Evolutionary conservation across 208 protist genomes (phyloP), one percentile per base, ranked within the genome.

Genomic region (Phytomonas francai): DNA sequence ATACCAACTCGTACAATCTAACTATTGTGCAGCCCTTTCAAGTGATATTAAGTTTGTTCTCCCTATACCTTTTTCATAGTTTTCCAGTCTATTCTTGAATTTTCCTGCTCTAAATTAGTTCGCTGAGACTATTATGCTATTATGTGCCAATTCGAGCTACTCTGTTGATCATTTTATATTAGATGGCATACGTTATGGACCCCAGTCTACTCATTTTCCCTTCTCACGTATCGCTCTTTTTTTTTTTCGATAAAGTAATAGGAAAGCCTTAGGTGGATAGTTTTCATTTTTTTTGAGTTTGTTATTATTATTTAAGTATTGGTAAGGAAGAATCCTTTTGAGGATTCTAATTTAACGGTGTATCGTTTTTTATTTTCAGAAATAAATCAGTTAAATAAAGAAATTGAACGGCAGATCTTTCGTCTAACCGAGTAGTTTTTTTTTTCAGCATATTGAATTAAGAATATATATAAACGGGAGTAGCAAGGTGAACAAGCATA

Each of bases 291-390:
- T 31, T 71, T n/a, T 36, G 11, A 12, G 5, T 72, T 60, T 67
- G 4, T 65, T 61, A 39, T 59, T 59, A 8, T 29, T 69, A 30
- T 31, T 61, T 27, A 34, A 49, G 31, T 14, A 28, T 32, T 60
- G 29, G 19, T 54, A 54, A 54, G 19, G 45, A 54, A 54, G 45
- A 25, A 54, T 25, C 45, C 25, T 54, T 22, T 25, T 25, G 45
- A 54, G 22, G 45, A 25, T 54, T 54, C 45, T 25, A 54, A 54
- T 54, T 25, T 54, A 54, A 54, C 45, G 45, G 45, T 60, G 19
- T 69, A 60, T 31, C 22, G 30, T 65, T 72, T 51, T 72, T 72
- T 62, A 30, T 65, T 63, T 71, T 63, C 64, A 45, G 19, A 54
- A 54, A 54, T 54, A 54, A 54, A 25, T 25, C 45, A 54, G 22